Evolutionary conservation across 2,329 filamentous ascomycete genomes (phyloP).

Genomic region (Epichloe uncinata): DNA sequence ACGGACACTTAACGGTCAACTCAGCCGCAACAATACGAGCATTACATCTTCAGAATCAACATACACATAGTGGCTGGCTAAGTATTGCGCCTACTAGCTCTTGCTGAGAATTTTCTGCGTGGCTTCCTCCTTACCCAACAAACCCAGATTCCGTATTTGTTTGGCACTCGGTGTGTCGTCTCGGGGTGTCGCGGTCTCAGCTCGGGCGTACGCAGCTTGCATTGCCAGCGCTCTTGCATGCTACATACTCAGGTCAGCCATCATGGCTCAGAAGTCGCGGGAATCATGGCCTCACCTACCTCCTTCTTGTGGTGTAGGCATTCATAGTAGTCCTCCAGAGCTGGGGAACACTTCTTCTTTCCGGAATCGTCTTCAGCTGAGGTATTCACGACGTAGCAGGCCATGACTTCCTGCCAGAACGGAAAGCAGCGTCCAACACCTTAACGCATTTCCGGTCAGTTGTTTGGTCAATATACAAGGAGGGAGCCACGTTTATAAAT

Average conservation of each 20-base stretch:
- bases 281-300: conserved; percentile 39
- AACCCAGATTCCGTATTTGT: conserved; percentile 75
- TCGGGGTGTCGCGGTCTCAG: conserved; percentile 59
- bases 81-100: conserved; percentile 9
- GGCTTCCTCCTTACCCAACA: conserved; percentile 75
- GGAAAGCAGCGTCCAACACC: conserved; percentile 77
- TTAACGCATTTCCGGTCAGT: conserved; percentile 20
- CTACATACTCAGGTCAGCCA: conserved; percentile 30
- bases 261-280: neutral
- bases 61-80: neutral
- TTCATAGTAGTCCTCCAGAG: conserved; percentile 95
- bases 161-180: conserved; percentile 72
- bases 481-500: conserved; percentile 20
- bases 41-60: neutral
- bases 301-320: conserved; percentile 98
- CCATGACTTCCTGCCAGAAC: conserved; percentile 98
- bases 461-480: neutral
- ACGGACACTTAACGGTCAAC: neutral
- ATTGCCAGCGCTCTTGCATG: conserved; percentile 64
- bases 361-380: conserved; percentile 62
- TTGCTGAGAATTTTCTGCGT: conserved; percentile 44
- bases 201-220: conserved; percentile 74
- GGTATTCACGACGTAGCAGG: conserved; percentile 95
- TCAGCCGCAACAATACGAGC: neutral
- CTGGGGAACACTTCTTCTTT: conserved; percentile 75